Evolutionary conservation across 2,329 filamentous ascomycete species (phyloP), one percentile per base, ranked within the genome.

Genomic region (Neoascochyta sp.): DNA sequence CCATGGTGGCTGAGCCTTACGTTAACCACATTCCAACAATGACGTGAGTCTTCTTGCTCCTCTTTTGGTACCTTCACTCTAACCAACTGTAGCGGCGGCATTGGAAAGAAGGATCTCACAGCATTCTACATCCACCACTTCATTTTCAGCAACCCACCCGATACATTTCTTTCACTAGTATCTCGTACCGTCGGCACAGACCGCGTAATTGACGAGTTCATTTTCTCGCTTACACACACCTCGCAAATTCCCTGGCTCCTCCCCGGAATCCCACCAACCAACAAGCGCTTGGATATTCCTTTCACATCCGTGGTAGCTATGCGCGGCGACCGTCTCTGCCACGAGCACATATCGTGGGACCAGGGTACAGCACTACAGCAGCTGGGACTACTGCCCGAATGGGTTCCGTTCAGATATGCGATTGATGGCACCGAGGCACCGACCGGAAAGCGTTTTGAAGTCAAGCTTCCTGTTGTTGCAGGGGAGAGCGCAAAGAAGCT

Each of bases 1-100:
- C 83, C 0, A 88, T 89, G 83, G 82, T 87, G 2, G 70, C 80
- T 26, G 78, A 86, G 55, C 84, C 83, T 2, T 87, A 88, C 49
- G 83, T 89, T 1, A 88, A 88, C 52, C 81, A 88, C 52, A 69
- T 87, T 2, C 80, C 83, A 0, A 86, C 82, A 0, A 70, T 80
- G 48, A 66, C 72, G 49, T 49, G 29, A 20, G 43, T 47, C n/a
- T 3, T 11, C n/a, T 3, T n/a, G 22, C 0, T 16, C 16, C 10
- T 19, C 15, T 13, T 14, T 11, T 31, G 13, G 29, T n/a, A 18
- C 7, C 24, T 27, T 11, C 10, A 4, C 10, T 24, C 19, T 32
- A 13, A 36, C 17, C 5, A n/a, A 2, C 5, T n/a, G 6, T 15
- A 52, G 48, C 11, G 84, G 84, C 2, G 85, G 84, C 1, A 72